Evolutionary conservation across 495 filamentous ascomycete genomes (phyloP).

Genomic region (Apiosordaria backusii): DNA sequence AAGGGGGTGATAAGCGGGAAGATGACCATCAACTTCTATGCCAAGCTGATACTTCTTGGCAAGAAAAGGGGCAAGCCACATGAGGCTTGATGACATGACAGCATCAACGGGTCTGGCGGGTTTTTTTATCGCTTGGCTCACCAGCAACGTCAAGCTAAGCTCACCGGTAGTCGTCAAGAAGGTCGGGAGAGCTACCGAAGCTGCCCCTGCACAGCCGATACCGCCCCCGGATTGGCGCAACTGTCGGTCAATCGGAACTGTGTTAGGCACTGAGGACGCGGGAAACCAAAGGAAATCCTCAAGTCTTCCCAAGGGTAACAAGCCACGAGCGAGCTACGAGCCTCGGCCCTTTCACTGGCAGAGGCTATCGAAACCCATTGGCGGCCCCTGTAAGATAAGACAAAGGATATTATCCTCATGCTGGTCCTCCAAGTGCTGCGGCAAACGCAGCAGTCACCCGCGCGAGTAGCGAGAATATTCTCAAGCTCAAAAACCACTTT

Average conservation of each 20-base stretch:
- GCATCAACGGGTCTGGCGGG: background rate
- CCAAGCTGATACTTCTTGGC: background rate
- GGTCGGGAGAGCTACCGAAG: background rate
- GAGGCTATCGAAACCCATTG: background rate
- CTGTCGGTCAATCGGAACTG: background rate
- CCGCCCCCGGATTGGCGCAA: background rate
- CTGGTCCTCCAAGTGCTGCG: constrained; percentile 21
- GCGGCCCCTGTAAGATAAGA: background rate
- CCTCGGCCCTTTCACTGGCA: background rate
- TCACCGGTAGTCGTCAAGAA: background rate
- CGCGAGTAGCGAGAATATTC: constrained; percentile 1
- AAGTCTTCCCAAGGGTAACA: background rate
- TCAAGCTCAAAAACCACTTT: background rate
- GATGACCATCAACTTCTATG: background rate
- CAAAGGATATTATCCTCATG: constrained; percentile 20
- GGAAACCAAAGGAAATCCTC: background rate
- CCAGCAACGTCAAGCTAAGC: background rate
- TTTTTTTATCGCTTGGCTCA: background rate
- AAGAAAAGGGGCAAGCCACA: too few species aligned
- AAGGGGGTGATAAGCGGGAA: background rate
- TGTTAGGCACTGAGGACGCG: background rate
- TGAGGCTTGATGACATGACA: too few species aligned
- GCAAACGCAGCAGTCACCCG: constrained; percentile 14
- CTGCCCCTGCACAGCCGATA: background rate
- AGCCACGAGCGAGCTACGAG: background rate